Evolutionary conservation across 805 yeast species (phyloP), one percentile per base, ranked within the genome.

Genomic region (Brettanomyces bruxellensis): DNA sequence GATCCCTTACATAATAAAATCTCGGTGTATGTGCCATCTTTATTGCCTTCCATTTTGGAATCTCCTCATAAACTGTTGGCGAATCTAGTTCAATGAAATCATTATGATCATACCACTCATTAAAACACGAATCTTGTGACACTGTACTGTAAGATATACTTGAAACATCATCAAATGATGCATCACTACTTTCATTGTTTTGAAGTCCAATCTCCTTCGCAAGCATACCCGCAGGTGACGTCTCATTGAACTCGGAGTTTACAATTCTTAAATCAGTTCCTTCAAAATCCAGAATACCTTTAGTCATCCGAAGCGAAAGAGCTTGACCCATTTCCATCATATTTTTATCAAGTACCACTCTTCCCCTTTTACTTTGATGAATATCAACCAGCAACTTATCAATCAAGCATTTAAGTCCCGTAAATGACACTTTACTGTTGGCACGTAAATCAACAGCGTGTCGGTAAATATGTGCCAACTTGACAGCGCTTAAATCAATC

Each of bases 81-180:
- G 71, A 66, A 49, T 83, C 86, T 39, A 88, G 57, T 54, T 89
- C 96, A 9, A 76, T 67, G 54, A 76, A 89, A 59, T 89, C 96
- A 47, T 84, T 83, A 23, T 69, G 64, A 56, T 88, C 95, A 42
- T 78, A 69, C 96, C 96, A 89, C 3, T 46, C 49, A 25, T 49
- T 40, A 38, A 54, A 58, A 34, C 47, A 41, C 3, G 40, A 30
- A 2, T 52, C 57, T 37, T 36, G 44, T 28, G 28, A 41, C 3
- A 50, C 56, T 23, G 40, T 44, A 4, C 41, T 25, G 3, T 53
- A 48, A 1, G 60, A 53, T 1, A 55, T 44, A 12, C 51, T 49
- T 3, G 64, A 51, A 24, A 51, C 43, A 18, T 57, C 59, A 28
- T 52, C 46, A 12, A 53, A 48, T 3, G 49, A 46, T 5, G 58